Conservation (phyloP, 371 early-diverging fungal species). For the Apophysomyces variabilis region DNA sequence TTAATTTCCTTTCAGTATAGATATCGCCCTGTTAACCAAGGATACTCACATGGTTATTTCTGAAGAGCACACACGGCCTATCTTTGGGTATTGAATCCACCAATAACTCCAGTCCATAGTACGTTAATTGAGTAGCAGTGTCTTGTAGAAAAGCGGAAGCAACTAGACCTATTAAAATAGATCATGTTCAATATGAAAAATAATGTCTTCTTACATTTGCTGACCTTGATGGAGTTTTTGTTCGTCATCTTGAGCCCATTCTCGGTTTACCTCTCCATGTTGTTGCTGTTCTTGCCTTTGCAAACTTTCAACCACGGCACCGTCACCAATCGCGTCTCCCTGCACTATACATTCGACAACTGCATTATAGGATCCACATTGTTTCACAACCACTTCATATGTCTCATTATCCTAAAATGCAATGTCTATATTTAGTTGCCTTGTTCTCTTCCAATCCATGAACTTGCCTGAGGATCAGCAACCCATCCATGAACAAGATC, state of each 20-base stretch:
- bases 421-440: background rate
- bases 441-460: background rate
- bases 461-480: conserved; percentile 67
- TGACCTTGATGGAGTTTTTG: conserved; percentile 39
- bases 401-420: conserved; percentile 53
- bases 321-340: conserved; percentile 60
- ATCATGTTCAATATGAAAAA: background rate
- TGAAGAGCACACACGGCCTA: conserved; percentile 79
- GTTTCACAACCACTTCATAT: conserved; percentile 56
- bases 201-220: background rate
- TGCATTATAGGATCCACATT: conserved; percentile 73
- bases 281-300: background rate
- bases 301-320: conserved; percentile 35
- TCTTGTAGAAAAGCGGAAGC: conserved; percentile 69
- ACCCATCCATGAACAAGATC: conserved; percentile 92
- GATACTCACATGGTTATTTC: conserved; percentile 86
- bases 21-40: background rate
- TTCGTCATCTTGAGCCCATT: conserved; percentile 31
- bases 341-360: conserved; percentile 80
- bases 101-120: conserved; percentile 73
- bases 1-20: background rate
- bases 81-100: conserved; percentile 63
- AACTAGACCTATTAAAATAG: conserved; percentile 46
- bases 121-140: conserved; percentile 87
- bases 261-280: background rate